Conservation (phyloP, 116 monocot genomes). For the Posidonia oceanica region DNA sequence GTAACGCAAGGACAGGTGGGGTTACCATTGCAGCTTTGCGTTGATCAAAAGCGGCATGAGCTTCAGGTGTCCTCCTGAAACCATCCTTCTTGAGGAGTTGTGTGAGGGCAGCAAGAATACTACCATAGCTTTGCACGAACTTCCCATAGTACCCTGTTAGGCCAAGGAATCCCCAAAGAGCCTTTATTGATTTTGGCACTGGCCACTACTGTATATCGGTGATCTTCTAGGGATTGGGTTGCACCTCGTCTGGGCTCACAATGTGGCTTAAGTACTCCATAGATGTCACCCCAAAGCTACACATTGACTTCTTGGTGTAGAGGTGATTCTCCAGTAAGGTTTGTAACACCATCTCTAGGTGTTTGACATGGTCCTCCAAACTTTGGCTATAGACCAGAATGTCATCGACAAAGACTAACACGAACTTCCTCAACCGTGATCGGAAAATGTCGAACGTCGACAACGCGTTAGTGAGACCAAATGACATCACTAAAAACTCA, state of each 20-base stretch:
- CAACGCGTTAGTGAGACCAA: not conserved
- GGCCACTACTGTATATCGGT: not conserved
- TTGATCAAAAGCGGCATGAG: not conserved
- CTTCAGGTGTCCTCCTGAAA: not conserved
- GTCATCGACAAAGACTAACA: slow-evolving; percentile 2
- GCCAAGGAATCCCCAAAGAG: not conserved
- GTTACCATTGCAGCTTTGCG: not conserved
- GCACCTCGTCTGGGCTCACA: not conserved
- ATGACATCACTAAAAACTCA: slow-evolving; percentile 3
- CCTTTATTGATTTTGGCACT: not conserved
- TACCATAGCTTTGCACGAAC: not conserved
- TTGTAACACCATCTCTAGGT: not conserved
- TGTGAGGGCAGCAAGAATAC: not conserved
- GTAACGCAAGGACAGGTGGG: not conserved
- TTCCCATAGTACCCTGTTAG: not conserved
- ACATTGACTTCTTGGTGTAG: not conserved
- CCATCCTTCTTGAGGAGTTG: not conserved
- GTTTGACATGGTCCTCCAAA: not conserved
- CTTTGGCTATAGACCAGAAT: not conserved
- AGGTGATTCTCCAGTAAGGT: not conserved
- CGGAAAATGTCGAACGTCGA: slow-evolving; percentile 6
- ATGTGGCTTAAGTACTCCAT: not conserved
- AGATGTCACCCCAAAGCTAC: not conserved
- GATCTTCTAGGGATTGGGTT: not conserved
- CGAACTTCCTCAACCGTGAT: not conserved